Evolutionary conservation across 2,329 filamentous ascomycete species (phyloP).

Genomic region (Beauveria medogensis): DNA sequence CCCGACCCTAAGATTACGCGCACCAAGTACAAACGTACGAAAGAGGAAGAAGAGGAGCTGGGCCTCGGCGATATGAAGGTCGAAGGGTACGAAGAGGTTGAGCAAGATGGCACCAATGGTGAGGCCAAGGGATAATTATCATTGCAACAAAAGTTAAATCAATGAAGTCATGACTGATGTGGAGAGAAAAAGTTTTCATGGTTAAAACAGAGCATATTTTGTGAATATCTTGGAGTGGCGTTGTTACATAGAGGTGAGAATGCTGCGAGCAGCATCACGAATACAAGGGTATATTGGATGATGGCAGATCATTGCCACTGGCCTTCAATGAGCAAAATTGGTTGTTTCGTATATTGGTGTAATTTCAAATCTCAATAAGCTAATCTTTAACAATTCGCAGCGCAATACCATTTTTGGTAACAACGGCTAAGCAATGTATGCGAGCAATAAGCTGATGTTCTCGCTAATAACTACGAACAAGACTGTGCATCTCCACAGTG

Average conservation of each 20-base stretch:
- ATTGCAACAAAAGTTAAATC: neutral
- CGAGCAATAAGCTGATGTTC: neutral
- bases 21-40: conserved; percentile 78
- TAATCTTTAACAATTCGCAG: neutral
- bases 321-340: no score
- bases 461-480: neutral
- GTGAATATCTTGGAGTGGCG: neutral
- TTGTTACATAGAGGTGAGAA: neutral
- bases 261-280: neutral
- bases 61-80: conserved; percentile 89
- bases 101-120: conserved; percentile 13
- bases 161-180: conserved; percentile 2
- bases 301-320: no score
- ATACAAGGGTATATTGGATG: neutral
- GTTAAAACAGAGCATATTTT: conserved; percentile 2
- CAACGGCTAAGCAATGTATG: neutral
- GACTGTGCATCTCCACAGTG: neutral
- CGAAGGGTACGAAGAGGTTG: conserved; percentile 60
- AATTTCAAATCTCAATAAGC: neutral
- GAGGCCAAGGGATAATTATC: neutral
- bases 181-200: neutral
- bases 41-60: conserved; percentile 88
- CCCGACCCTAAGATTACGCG: conserved; percentile 71
- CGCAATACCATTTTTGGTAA: neutral
- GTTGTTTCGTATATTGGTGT: neutral